Evolutionary conservation across 1,139 yeast genomes (phyloP).

Genomic region (Suhomyces atakaporum): DNA sequence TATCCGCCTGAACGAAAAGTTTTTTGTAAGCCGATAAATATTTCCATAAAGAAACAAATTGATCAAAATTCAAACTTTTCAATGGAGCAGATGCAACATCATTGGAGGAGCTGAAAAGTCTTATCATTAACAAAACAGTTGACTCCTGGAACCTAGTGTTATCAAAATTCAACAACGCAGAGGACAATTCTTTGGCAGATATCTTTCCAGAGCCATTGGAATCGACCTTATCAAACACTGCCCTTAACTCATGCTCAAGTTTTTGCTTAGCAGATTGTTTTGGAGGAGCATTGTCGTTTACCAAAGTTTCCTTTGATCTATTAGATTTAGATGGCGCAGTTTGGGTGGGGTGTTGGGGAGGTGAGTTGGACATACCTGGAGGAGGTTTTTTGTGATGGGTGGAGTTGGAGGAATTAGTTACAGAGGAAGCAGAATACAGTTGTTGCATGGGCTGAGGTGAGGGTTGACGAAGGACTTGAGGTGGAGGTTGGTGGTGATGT

Average conservation of each 20-base stretch:
- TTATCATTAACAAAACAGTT: slow-evolving; percentile 66
- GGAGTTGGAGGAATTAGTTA: slow-evolving; percentile 1
- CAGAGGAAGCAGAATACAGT: slow-evolving; percentile 1
- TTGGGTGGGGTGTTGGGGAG: slow-evolving; percentile 8
- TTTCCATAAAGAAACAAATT: slow-evolving; percentile 72
- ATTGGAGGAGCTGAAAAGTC: slow-evolving; percentile 52
- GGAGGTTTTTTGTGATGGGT: slow-evolving; percentile 18
- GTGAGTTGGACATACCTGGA: slow-evolving; percentile 9
- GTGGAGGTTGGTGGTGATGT: slow-evolving; percentile 15
- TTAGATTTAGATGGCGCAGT: slow-evolving; percentile 3
- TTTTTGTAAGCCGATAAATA: slow-evolving; percentile 72
- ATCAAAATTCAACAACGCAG: slow-evolving; percentile 66
- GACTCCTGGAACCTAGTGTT: slow-evolving; percentile 64
- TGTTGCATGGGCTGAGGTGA: slow-evolving; percentile 9
- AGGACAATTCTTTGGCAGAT: slow-evolving; percentile 59
- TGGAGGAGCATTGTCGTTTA: slow-evolving; percentile 12
- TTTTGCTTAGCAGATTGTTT: slow-evolving; percentile 32
- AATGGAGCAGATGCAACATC: slow-evolving; percentile 41
- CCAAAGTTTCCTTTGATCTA: slow-evolving; percentile 9
- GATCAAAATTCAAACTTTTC: slow-evolving; percentile 54
- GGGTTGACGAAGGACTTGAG: slow-evolving; percentile 6
- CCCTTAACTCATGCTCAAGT: slow-evolving; percentile 52
- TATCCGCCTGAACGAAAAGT: slow-evolving; percentile 64
- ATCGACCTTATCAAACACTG: slow-evolving; percentile 60
- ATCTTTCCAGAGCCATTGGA: slow-evolving; percentile 55